Conservation (phyloP, 2,329 filamentous ascomycete genomes). For the Septoria linicola region DNA sequence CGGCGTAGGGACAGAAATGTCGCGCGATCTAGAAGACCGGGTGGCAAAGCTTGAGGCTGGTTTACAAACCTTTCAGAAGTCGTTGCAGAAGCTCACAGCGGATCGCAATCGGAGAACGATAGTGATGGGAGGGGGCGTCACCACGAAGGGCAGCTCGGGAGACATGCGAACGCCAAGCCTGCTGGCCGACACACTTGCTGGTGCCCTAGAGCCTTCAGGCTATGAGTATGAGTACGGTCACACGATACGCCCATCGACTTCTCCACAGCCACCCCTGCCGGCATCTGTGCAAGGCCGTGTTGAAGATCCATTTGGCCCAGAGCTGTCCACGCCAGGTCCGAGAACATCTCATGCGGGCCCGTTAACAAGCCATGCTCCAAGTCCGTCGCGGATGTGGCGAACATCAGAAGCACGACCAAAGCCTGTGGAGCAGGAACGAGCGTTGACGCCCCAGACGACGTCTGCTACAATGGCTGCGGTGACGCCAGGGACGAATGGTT, state of each 20-base stretch:
- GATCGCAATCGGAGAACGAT: slow-evolving; percentile 36
- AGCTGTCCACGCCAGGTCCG: not conserved
- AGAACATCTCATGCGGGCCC: not conserved
- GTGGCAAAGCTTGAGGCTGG: slow-evolving; percentile 38
- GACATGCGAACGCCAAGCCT: slow-evolving; percentile 37
- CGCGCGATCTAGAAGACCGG: slow-evolving; percentile 37
- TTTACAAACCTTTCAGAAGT: slow-evolving; percentile 36
- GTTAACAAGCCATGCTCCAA: slow-evolving; percentile 11
- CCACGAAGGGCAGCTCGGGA: slow-evolving; percentile 20
- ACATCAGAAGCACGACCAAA: not conserved
- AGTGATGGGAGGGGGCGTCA: slow-evolving; percentile 28
- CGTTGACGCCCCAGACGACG: slow-evolving; percentile 5
- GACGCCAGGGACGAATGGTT: slow-evolving; percentile 1
- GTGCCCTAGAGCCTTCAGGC: slow-evolving; percentile 21
- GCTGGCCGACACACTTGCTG: slow-evolving; percentile 35
- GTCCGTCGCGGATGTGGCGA: slow-evolving; percentile 1
- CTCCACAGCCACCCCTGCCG: slow-evolving; percentile 24
- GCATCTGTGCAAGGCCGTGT: slow-evolving; percentile 17
- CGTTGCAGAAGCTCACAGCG: slow-evolving; percentile 35
- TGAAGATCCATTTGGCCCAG: slow-evolving; percentile 22
- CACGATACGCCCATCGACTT: slow-evolving; percentile 28
- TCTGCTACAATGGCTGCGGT: slow-evolving; percentile 19
- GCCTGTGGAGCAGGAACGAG: not conserved
- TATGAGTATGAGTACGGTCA: slow-evolving; percentile 29
- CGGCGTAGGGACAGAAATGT: slow-evolving; percentile 23